Percentiles rank a stretch among this genome's conserved stretches.
Conservation (phyloP, 83 land plant species). For the Isoetes engelmannii region DNA sequence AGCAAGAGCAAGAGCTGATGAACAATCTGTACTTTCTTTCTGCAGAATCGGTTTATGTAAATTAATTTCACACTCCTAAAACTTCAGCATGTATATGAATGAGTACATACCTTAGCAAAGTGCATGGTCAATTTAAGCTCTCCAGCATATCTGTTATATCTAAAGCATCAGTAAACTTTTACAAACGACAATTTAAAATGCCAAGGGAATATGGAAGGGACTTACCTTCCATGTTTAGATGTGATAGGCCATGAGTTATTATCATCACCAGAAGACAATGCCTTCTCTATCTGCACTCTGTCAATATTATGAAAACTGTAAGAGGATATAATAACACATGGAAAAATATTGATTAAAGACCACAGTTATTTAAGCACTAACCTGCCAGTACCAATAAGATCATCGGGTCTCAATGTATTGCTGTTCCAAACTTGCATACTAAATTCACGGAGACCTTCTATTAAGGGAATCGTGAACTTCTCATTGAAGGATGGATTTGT, state of each 20-base stretch:
- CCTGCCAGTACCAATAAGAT: constrained; percentile 34
- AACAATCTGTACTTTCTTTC: not conserved
- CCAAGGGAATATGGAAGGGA: not conserved
- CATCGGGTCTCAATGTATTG: constrained; percentile 27
- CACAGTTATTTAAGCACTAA: constrained; percentile 4
- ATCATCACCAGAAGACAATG: constrained; percentile 60
- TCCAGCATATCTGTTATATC: constrained; percentile 37
- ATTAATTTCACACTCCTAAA: not conserved
- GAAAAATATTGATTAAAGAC: not conserved
- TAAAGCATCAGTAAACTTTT: not conserved
- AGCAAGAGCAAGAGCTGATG: not conserved
- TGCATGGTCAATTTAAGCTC: constrained; percentile 48
- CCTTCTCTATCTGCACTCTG: constrained; percentile 64
- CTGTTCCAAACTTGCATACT: constrained; percentile 34
- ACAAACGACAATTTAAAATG: not conserved
- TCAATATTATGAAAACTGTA: not conserved
- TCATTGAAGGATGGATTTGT: constrained; percentile 37
- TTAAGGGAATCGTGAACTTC: constrained; percentile 24
- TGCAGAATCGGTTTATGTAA: not conserved
- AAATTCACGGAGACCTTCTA: constrained; percentile 35
- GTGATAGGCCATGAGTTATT: constrained; percentile 67
- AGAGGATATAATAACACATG: not conserved
- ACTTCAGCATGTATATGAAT: not conserved
- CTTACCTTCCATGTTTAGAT: constrained; percentile 55
- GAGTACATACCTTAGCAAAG: constrained; percentile 13